A percentile compares a stretch with the other conserved stretches of the same genome.
Conservation (phyloP, 2,329 filamentous ascomycete genomes). For the Trematosphaeria pertusa region DNA sequence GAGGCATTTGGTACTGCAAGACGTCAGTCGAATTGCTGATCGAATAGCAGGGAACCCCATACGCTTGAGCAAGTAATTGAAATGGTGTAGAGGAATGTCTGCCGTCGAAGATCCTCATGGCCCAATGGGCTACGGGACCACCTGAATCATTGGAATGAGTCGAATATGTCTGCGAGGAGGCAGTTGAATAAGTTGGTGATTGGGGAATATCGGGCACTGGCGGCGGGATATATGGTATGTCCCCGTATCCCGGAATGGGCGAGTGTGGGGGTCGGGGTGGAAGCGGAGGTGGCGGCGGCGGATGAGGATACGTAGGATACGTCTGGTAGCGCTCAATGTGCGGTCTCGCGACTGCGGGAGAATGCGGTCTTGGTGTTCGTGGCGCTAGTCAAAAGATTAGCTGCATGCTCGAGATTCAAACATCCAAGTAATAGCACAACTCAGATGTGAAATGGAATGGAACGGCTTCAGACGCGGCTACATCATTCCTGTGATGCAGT, state of each 20-base stretch:
- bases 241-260: conserved; percentile 30
- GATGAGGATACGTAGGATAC: conserved; percentile 28
- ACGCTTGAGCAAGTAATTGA: conserved; percentile 35
- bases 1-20: conserved; percentile 39
- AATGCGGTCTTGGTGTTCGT: conserved; percentile 36
- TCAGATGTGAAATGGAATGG: too few species aligned
- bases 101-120: conserved; percentile 53
- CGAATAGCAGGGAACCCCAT: not conserved
- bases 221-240: conserved; percentile 43
- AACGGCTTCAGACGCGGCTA: too few species aligned
- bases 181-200: conserved; percentile 52
- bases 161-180: conserved; percentile 50
- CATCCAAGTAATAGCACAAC: too few species aligned
- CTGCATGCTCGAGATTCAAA: not conserved
- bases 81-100: conserved; percentile 48
- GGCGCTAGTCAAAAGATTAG: conserved; percentile 8
- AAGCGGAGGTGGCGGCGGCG: conserved; percentile 21
- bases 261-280: conserved; percentile 15
- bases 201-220: conserved; percentile 48
- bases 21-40: conserved; percentile 12
- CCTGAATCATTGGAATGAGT: conserved; percentile 45
- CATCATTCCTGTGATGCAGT: too few species aligned
- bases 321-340: conserved; percentile 35
- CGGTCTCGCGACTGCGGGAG: conserved; percentile 36
- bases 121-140: conserved; percentile 50